phyloP scores from a whole-genome alignment of 192 early-diverging fungal species.

The Backusella liffmaniae region DNA sequence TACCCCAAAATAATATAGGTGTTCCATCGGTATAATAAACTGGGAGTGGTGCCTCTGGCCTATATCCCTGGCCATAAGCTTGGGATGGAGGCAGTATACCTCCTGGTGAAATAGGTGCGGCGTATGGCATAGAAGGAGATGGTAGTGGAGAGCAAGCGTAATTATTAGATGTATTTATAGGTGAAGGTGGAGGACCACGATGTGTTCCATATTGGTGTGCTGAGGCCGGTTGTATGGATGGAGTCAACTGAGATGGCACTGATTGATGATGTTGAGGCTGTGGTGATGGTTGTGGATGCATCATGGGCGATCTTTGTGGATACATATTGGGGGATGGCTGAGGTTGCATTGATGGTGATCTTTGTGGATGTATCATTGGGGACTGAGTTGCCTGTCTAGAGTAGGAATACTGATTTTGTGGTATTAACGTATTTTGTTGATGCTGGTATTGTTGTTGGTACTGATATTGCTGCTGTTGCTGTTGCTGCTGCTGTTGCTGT shows the following conservation, averaged over 20 bases:
- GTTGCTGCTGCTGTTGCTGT: neutral
- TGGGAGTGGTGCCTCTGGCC: neutral
- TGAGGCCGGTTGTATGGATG: neutral
- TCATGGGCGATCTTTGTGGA: slow-evolving; percentile 1
- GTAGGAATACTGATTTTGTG: neutral
- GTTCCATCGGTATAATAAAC: neutral
- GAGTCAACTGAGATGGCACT: neutral
- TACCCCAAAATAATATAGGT: slow-evolving; percentile 13
- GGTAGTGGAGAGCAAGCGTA: neutral
- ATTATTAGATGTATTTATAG: neutral
- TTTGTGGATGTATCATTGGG: slow-evolving; percentile 4
- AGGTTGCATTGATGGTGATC: neutral
- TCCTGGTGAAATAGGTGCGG: neutral
- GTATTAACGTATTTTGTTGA: neutral
- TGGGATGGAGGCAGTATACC: neutral
- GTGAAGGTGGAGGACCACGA: neutral
- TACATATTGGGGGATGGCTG: slow-evolving; percentile 1
- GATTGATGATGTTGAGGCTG: neutral
- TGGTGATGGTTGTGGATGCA: neutral
- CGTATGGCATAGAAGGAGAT: neutral
- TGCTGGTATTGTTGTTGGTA: neutral
- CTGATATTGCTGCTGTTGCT: neutral
- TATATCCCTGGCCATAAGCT: neutral
- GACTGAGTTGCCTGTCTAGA: neutral
- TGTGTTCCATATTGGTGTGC: neutral